phyloP scores from a whole-genome alignment of 495 filamentous ascomycete genomes.

The Penicillium pulvis region DNA sequence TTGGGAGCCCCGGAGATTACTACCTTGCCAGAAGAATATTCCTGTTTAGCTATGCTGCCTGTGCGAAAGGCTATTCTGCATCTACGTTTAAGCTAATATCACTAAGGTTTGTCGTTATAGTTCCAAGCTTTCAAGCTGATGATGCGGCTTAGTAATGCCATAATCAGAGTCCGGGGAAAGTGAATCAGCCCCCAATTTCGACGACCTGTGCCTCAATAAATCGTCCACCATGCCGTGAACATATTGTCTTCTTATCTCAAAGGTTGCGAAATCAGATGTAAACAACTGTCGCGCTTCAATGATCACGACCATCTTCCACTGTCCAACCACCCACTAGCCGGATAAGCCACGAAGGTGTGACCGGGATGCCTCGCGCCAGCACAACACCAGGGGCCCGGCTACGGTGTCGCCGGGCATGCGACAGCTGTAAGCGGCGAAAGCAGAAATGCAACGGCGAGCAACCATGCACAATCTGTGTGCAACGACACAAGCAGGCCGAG shows the following conservation, averaged over 20 bases:
- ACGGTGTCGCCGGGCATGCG: conserved; percentile 59
- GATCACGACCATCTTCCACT: conserved; percentile 1
- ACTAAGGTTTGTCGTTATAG: no score
- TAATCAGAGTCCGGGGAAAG: conserved; percentile 23
- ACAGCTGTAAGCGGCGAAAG: conserved; percentile 77
- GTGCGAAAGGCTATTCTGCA: no score
- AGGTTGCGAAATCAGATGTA: background rate
- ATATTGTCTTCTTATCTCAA: background rate
- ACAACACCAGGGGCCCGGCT: conserved; percentile 39
- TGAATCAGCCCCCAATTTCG: conserved; percentile 6
- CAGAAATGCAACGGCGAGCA: conserved; percentile 77
- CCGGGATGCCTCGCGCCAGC: conserved; percentile 42
- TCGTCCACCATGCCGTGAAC: background rate
- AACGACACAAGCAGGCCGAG: conserved; percentile 54
- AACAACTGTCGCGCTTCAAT: conserved; percentile 4
- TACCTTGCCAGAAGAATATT: no score
- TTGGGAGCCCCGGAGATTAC: no score
- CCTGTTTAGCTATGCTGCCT: no score
- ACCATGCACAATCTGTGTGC: conserved; percentile 68
- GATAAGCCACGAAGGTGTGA: conserved; percentile 12
- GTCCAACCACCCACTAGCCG: conserved; percentile 8
- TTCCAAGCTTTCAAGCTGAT: background rate
- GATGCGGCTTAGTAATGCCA: conserved; percentile 1
- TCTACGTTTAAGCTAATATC: background rate
- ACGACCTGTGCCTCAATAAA: background rate